A percentile compares a stretch with the other conserved stretches of the same genome.
These are phyloP conservation scores for Alternaria alternata DNA, from an alignment of 2,329 filamentous ascomycete genomes.

Conservation along the genomic window DNA sequence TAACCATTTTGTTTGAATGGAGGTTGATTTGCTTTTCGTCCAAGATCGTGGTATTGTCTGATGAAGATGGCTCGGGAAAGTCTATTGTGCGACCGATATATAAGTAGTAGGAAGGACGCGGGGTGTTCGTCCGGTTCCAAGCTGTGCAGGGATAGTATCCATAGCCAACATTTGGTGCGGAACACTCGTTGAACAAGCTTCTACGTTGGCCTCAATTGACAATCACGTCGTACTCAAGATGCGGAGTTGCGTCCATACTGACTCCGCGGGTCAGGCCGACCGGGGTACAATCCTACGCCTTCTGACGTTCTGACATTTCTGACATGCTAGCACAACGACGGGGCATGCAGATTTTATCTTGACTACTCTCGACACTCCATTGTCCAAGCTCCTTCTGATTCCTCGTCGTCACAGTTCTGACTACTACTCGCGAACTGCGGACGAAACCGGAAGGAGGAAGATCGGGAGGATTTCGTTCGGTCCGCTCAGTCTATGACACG, in stretches of 20 bases:
- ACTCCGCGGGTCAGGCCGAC: neutral
- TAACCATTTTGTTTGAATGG: neutral
- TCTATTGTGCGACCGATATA: rapidly evolving
- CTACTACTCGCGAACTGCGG: neutral
- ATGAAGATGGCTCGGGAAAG: neutral
- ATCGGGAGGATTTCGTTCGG: neutral
- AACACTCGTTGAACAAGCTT: neutral
- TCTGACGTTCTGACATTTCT: slow-evolving; percentile 13
- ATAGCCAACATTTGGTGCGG: neutral
- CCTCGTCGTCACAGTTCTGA: neutral
- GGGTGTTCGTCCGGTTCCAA: neutral
- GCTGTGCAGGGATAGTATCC: neutral
- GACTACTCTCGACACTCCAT: neutral
- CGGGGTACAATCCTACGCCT: neutral
- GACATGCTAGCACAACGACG: neutral
- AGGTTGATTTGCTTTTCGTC: no score
- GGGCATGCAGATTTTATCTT: neutral
- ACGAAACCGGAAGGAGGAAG: neutral
- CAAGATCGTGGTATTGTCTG: neutral
- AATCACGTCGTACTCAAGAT: no score
- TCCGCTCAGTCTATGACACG: no score
- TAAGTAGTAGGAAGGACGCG: neutral
- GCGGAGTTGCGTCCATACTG: neutral
- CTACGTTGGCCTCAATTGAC: no score
- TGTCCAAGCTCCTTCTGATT: neutral